Evolutionary conservation across 768 basidiomycete genomes (phyloP), one percentile per base, ranked within the genome.

Genomic region (Kondoa malvinella): DNA sequence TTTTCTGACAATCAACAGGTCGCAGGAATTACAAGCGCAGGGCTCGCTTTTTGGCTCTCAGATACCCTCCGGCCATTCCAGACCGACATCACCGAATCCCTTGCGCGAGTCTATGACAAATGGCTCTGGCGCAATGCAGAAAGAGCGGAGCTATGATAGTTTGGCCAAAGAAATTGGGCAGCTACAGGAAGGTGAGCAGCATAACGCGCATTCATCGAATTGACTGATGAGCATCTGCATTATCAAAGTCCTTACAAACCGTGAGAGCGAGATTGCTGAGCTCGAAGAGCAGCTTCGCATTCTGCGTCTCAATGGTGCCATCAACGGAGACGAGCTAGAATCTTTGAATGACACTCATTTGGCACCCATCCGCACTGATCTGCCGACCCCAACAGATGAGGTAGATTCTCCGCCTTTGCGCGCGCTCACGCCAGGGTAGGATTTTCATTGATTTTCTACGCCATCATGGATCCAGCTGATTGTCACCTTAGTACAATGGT

Each of bases 131-230:
- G 76, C 85, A 67, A 74, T 83, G 77, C 71, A 80, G 72, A 76
- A 81, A 68, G 87, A 89, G 73, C 84, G 92, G 61, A 89, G 90
- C 30, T 85, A 85, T 4, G 80, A 82, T 21, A 92, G 91, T 76
- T 81, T 95, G 69, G 92, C 95, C 77, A 86, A 87, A 74, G 94
- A 97, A 78, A 89, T 96, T 68, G 92, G 91, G 87, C 85, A 92
- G 68, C 78, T 97, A 57, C 94, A 97, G 76, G 87, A 91, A 73
- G 89, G 91, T 34, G 81, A 97, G 69, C 87, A 85, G 75, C 88
- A 91, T 71, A 83, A 92, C 62, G 94, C 96, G 77, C 81, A 84
- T 50, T 50, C 40, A 50, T 21, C 21, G 40, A 50, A 50, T 50
- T 50, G 40, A n/a, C n/a, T 1, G 66, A 71, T 27, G 1, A 1